Percentiles rank a stretch among this genome's conserved stretches.
Evolutionary conservation across 495 filamentous ascomycete genomes (phyloP).

Genomic region (Penicillium lagena): DNA sequence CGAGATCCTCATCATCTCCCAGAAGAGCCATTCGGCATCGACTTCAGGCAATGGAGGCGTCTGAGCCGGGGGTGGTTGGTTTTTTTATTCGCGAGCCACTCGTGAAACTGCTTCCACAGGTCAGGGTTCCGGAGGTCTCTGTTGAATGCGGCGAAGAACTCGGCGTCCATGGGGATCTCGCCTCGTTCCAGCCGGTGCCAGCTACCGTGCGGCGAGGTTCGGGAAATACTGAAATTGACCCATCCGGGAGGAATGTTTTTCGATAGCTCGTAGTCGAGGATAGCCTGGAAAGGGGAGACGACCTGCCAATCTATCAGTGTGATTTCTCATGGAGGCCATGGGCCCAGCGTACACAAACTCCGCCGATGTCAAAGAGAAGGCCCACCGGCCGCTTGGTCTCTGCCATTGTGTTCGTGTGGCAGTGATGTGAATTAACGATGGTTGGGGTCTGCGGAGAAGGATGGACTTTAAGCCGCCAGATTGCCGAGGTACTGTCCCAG

Average conservation of each 20-base stretch:
- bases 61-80: conserved; percentile 1
- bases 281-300: conserved; percentile 84
- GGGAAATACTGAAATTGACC: conserved; percentile 84
- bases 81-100: conserved; percentile 26
- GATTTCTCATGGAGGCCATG: not conserved
- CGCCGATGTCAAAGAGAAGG: conserved; percentile 92
- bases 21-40: conserved; percentile 78
- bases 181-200: conserved; percentile 83
- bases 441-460: not conserved
- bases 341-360: conserved; percentile 73
- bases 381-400: conserved; percentile 56
- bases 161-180: conserved; percentile 60
- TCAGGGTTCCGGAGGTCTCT: conserved; percentile 57
- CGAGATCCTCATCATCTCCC: conserved; percentile 81
- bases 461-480: not conserved
- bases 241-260: conserved; percentile 76
- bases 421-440: not conserved
- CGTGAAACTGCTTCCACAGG: conserved; percentile 61
- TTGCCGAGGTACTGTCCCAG: too few relatives aligned
- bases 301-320: conserved; percentile 47
- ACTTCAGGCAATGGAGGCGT: conserved; percentile 62
- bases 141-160: conserved; percentile 75
- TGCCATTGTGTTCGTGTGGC: conserved; percentile 19
- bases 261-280: conserved; percentile 77
- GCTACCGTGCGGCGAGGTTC: conserved; percentile 67